Conservation (phyloP, 345 rosid genomes). For the Dovyalis caffra region DNA sequence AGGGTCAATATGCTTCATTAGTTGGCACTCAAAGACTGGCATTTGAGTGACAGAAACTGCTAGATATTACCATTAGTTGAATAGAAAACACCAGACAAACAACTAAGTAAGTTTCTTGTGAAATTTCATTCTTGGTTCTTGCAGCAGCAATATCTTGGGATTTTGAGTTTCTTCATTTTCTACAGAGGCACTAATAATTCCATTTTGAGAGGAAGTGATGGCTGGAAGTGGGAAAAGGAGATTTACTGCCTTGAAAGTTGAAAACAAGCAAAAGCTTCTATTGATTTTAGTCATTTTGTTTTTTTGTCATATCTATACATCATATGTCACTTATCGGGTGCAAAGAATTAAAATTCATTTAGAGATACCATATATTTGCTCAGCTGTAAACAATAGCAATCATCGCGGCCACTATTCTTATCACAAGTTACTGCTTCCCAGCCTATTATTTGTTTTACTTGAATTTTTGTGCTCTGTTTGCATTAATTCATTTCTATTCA, state of each 20-base stretch:
- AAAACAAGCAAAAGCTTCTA: constrained; percentile 3
- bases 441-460: not conserved
- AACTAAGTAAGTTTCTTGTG: not conserved
- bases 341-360: not conserved
- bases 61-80: not conserved
- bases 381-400: not conserved
- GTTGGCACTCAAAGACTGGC: constrained; percentile 91
- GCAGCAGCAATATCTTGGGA: not conserved
- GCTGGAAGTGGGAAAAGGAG: not conserved
- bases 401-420: not conserved
- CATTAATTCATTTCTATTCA: not conserved
- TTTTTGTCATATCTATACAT: not conserved
- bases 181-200: not conserved
- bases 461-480: not conserved
- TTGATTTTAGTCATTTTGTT: not conserved
- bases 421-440: not conserved
- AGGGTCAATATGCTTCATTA: constrained; percentile 78
- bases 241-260: not conserved
- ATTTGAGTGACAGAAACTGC: constrained; percentile 50
- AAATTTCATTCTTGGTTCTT: not conserved
- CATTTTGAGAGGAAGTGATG: not conserved
- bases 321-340: not conserved
- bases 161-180: not conserved
- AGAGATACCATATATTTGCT: not conserved
- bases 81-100: not conserved